Base-by-base conservation (phyloP, 140 eudicot species). In the Stevia rebaudiana region DNA sequence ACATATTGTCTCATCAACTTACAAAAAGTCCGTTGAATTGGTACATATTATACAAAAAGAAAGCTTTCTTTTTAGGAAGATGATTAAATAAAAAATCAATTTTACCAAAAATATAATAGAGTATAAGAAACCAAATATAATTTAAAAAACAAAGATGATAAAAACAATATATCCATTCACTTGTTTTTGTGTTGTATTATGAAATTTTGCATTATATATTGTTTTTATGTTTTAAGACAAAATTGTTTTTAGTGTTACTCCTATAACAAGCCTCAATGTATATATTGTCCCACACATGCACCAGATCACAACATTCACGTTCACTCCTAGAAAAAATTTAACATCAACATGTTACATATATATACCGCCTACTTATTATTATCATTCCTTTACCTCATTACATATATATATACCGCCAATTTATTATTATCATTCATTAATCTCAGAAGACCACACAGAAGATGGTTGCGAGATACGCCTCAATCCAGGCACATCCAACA, bases 401-500 rank as follows among this genome's bases (percentile, higher is more conserved):
- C 9, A 51, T 19, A 2, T 11, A 3, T 52, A 23, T 0, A 50
- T n/a, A n/a, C n/a, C n/a, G n/a, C n/a, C 8, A 0, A 21, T 22
- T 4, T 22, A 63, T 25, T 21, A 40, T 5, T 12, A 37, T 47
- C 61, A 62, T 73, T 55, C 61, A 55, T 76, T 76, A 13, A 76
- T 52, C 49, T 11, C 21, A 0, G 61, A 13, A 43, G 80, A 75
- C 18, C 48, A n/a, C 37, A 62, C 59, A 8, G 80, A 69, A 11
- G 60, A 35, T n/a, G 76, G 80, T 48, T 76, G 71, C 39, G 23
- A 17, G 10, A 31, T 3, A 19, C 25, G 60, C 63, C 64, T 69
- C 41, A 46, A 13, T 8, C 76, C 76, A n/a, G 76, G 66, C 35
- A 61, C 44, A 44, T 69, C 53, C 63, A 76, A 57, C 8, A 76